A percentile compares a stretch with the other conserved stretches of the same genome.
Evolutionary conservation across 495 filamentous ascomycete genomes (phyloP).

Genomic region (Xylaria palmicola): DNA sequence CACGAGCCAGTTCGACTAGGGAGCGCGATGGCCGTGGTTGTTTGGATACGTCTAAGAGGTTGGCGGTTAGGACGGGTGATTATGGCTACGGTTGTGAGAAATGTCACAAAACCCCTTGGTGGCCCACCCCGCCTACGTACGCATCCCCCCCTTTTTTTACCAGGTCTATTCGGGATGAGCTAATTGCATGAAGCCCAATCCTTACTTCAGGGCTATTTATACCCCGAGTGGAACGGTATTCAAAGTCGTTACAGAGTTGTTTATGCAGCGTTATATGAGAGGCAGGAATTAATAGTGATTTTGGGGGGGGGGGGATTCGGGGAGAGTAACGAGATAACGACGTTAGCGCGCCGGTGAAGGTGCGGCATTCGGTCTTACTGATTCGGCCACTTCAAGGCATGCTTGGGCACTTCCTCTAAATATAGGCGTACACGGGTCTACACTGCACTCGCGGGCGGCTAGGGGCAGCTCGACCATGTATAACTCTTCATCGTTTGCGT

Average conservation of each 20-base stretch:
- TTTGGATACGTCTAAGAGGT: no score
- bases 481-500: neutral
- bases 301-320: neutral
- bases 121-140: no score
- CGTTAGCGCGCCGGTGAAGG: neutral
- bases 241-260: neutral
- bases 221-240: no score
- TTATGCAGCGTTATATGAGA: neutral
- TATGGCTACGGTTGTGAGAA: no score
- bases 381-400: neutral
- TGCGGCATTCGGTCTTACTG: neutral
- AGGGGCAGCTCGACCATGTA: neutral
- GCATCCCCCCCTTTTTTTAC: no score
- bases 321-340: neutral
- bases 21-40: no score
- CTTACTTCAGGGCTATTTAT: no score
- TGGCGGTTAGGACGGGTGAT: no score
- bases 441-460: neutral
- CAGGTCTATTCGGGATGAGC: no score
- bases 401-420: neutral
- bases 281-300: neutral
- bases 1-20: conserved; percentile 9
- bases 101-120: no score
- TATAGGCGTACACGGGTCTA: neutral
- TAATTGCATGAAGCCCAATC: no score